These are phyloP conservation scores for Leonotis leonurus DNA, from an alignment of 257 asterid genomes.

Conservation along the genomic window DNA sequence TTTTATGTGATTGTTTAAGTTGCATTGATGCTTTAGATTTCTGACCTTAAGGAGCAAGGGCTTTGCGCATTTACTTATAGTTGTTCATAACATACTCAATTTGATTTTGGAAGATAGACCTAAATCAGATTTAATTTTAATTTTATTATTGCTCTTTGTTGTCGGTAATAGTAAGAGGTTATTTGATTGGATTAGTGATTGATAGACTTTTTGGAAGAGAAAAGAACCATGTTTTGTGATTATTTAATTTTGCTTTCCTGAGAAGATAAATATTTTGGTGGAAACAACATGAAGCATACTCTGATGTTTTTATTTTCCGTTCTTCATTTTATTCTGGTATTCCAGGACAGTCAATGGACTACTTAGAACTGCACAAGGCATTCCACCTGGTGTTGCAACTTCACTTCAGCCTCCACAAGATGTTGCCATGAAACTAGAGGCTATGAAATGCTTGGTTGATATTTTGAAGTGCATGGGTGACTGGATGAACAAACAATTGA, in stretches of 20 bases:
- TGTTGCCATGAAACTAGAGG: slow-evolving; percentile 73
- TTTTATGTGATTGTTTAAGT: slow-evolving; percentile 12
- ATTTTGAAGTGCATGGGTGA: slow-evolving; percentile 91
- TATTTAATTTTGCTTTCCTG: background rate
- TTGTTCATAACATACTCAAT: no score
- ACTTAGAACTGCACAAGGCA: slow-evolving; percentile 99
- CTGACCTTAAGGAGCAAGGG: no score
- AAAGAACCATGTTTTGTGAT: background rate
- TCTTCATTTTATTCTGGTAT: slow-evolving; percentile 11
- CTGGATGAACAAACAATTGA: slow-evolving; percentile 94
- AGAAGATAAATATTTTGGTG: background rate
- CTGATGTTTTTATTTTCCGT: background rate
- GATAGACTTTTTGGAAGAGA: background rate
- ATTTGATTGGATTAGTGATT: background rate
- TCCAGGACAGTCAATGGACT: slow-evolving; percentile 97
- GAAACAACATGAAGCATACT: background rate
- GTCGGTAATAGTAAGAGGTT: background rate
- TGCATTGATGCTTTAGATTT: no score
- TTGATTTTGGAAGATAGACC: no score
- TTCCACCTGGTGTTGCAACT: slow-evolving; percentile 79
- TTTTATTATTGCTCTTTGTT: background rate
- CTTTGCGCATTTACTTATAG: no score
- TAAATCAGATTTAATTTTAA: no score
- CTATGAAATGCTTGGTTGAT: slow-evolving; percentile 88
- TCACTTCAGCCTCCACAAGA: slow-evolving; percentile 91